Evolutionary conservation across 768 basidiomycete genomes (phyloP).

Genomic region (Termitomyces sp.): DNA sequence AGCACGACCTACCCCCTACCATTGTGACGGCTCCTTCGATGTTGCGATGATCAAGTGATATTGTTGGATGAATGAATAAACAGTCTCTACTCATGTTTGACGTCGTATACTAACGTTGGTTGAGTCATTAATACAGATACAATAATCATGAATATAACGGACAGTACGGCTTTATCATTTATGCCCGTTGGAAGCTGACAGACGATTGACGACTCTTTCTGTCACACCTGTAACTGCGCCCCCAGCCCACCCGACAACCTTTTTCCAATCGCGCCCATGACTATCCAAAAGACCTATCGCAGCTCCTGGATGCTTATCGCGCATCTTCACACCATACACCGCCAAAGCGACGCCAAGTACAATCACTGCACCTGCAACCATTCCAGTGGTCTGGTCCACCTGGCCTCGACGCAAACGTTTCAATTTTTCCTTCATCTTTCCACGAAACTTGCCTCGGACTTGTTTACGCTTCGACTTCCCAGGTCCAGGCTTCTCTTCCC

Average conservation of each 20-base stretch:
- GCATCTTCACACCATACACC: conserved; percentile 37
- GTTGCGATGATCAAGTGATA: no score
- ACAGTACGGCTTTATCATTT: not conserved
- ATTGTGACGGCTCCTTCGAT: no score
- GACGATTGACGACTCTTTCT: conserved; percentile 13
- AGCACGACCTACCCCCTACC: no score
- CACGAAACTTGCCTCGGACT: conserved; percentile 12
- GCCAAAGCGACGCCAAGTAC: conserved; percentile 70
- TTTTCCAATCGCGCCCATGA: conserved; percentile 20
- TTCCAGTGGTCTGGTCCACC: conserved; percentile 31
- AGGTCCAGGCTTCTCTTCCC: conserved; percentile 4
- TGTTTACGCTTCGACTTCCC: conserved; percentile 11
- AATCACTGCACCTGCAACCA: conserved; percentile 63
- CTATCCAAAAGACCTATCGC: conserved; percentile 16
- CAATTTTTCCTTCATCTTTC: conserved; percentile 14
- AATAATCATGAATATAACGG: conserved; percentile 6
- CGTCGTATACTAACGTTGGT: no score
- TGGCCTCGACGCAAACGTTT: conserved; percentile 14
- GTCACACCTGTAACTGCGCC: conserved; percentile 18
- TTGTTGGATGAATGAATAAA: no score
- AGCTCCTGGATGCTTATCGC: conserved; percentile 13
- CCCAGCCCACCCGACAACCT: conserved; percentile 23
- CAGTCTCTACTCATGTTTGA: no score
- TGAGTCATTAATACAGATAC: not conserved
- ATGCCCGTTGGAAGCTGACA: not conserved